Percentiles rank a stretch among this genome's conserved stretches.
Evolutionary conservation across 352 stramenopile species (phyloP).

Genomic region (Aphanomyces astaci): DNA sequence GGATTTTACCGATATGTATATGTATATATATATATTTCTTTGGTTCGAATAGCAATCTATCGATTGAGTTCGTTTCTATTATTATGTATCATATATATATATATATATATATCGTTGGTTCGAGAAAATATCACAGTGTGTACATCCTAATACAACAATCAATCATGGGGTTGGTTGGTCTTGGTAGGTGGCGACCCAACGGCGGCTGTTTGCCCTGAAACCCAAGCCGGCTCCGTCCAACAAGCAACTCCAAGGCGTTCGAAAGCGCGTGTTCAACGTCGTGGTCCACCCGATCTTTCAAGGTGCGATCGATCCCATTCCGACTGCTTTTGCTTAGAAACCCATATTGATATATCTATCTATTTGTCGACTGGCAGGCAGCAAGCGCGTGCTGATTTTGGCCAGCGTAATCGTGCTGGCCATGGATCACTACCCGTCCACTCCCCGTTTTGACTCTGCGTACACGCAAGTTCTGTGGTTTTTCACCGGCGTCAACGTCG

Average conservation of each 20-base stretch:
- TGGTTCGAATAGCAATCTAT: too few relatives aligned
- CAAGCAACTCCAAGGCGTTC: not conserved
- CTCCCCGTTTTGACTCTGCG: conserved; percentile 9
- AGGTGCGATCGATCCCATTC: conserved; percentile 18
- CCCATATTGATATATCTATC: not conserved
- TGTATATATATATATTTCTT: too few relatives aligned
- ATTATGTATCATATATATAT: conserved; percentile 31
- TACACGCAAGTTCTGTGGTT: conserved; percentile 32
- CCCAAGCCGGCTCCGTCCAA: conserved; percentile 17
- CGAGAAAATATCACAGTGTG: too few relatives aligned
- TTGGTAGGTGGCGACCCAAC: conserved; percentile 25
- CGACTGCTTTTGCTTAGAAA: conserved; percentile 30
- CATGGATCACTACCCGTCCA: conserved; percentile 34
- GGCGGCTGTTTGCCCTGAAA: conserved; percentile 27
- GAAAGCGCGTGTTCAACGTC: not conserved
- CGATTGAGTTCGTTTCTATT: too few relatives aligned
- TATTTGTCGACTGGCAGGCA: conserved; percentile 32
- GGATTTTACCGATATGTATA: too few relatives aligned
- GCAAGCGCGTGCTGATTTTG: conserved; percentile 32
- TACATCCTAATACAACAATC: too few relatives aligned
- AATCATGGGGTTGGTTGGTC: too few relatives aligned
- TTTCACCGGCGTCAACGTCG: conserved; percentile 49
- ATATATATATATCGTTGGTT: too few relatives aligned
- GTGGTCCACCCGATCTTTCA: not conserved
- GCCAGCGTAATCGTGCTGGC: conserved; percentile 39